Evolutionary conservation across 2,329 filamentous ascomycete genomes (phyloP).

Genomic region (Diaporthe capsici): DNA sequence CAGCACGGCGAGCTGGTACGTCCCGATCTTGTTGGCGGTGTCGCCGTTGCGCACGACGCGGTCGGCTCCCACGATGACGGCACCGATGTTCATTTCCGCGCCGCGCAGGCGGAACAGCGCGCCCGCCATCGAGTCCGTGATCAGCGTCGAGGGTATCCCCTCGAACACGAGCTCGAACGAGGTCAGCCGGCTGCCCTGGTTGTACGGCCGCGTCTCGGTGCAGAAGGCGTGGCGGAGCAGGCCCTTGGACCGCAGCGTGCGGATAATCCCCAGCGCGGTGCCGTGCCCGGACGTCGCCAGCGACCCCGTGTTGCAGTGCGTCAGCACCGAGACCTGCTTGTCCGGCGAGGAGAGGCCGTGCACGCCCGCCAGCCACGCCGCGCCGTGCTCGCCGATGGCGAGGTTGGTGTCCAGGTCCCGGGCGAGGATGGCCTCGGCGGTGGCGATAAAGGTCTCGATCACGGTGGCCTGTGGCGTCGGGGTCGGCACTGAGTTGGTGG

Average conservation of each 20-base stretch:
- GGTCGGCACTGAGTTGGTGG: slow-evolving; percentile 44
- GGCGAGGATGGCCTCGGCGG: slow-evolving; percentile 88
- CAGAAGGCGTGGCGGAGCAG: slow-evolving; percentile 89
- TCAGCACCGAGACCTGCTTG: slow-evolving; percentile 82
- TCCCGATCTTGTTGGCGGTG: slow-evolving; percentile 98
- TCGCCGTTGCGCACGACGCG: slow-evolving; percentile 96
- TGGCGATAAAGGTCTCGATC: slow-evolving; percentile 78
- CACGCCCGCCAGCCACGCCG: slow-evolving; percentile 83
- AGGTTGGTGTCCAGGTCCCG: slow-evolving; percentile 91
- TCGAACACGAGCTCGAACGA: slow-evolving; percentile 98
- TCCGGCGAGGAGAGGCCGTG: slow-evolving; percentile 59
- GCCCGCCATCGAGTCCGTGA: slow-evolving; percentile 97
- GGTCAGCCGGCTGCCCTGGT: slow-evolving; percentile 94
- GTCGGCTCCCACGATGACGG: slow-evolving; percentile 94
- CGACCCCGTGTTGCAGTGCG: slow-evolving; percentile 98
- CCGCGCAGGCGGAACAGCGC: slow-evolving; percentile 80
- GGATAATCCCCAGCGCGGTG: slow-evolving; percentile 93
- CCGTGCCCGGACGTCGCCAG: slow-evolving; percentile 98
- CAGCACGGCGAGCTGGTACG: slow-evolving; percentile 92
- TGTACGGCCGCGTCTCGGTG: slow-evolving; percentile 97
- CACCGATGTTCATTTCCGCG: slow-evolving; percentile 77
- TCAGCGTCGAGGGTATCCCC: slow-evolving; percentile 88
- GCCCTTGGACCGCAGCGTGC: slow-evolving; percentile 78
- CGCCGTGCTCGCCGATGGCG: slow-evolving; percentile 85
- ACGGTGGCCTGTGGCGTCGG: slow-evolving; percentile 67